A percentile compares a stretch with the other conserved stretches of the same genome.
Evolutionary conservation across 176 grass and related monocot species (phyloP).

Genomic region (Carex kokanica): DNA sequence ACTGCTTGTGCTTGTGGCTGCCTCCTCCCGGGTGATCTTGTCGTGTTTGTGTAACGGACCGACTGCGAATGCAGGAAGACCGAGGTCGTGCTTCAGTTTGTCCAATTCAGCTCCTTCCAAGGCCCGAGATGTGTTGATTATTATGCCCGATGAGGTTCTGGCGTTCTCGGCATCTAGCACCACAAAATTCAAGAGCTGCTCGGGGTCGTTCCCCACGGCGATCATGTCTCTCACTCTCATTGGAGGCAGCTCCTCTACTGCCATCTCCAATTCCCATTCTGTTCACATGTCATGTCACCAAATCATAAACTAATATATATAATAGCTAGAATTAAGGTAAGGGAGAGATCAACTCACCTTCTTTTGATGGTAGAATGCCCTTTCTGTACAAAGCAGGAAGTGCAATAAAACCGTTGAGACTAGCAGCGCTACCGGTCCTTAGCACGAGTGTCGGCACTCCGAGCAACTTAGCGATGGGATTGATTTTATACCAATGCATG

Average conservation of each 20-base stretch:
- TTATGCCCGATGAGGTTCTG: constrained; percentile 24
- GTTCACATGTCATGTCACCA: not conserved
- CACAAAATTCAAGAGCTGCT: not conserved
- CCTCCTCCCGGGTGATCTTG: too few species aligned
- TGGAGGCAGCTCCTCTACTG: not conserved
- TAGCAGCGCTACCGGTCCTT: constrained; percentile 28
- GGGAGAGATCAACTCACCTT: not conserved
- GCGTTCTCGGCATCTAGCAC: not conserved
- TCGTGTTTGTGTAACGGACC: constrained; percentile 19
- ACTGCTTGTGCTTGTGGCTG: not conserved
- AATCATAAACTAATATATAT: not conserved
- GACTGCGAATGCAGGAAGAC: constrained; percentile 21
- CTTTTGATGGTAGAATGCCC: constrained; percentile 21
- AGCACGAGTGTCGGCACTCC: constrained; percentile 26
- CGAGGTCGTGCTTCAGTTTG: not conserved
- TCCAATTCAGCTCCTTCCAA: constrained; percentile 12
- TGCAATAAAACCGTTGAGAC: not conserved
- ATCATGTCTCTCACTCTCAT: constrained; percentile 11
- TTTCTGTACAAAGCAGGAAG: constrained; percentile 23
- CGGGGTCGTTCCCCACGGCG: not conserved
- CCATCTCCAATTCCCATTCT: constrained; percentile 16
- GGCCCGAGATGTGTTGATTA: constrained; percentile 25
- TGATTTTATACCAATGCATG: constrained; percentile 21
- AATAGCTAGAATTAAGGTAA: not conserved
- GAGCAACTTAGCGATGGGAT: not conserved